Evolutionary conservation across 306 rosid species (phyloP).

Genomic region (Prunus campanulata): DNA sequence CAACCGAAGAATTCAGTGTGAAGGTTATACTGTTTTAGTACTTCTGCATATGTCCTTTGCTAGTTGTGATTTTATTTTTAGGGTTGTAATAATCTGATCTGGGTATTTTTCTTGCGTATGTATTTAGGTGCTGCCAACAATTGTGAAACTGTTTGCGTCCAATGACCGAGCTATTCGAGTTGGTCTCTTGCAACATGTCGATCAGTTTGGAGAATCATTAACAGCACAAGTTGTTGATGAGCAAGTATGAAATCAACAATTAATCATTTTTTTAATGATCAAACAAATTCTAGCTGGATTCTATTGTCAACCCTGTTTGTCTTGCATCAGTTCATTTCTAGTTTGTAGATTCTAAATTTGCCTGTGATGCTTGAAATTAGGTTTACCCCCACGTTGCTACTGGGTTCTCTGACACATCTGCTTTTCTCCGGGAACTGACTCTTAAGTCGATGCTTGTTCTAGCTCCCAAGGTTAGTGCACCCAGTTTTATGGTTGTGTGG

Average conservation of each 20-base stretch:
- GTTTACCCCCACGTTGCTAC: conserved; percentile 94
- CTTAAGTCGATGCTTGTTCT: conserved; percentile 92
- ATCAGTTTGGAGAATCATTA: conserved; percentile 89
- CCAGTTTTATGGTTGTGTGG: conserved; percentile 9
- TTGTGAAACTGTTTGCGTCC: conserved; percentile 88
- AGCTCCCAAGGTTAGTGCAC: conserved; percentile 75
- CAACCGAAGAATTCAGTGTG: conserved; percentile 72
- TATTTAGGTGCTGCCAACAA: conserved; percentile 74
- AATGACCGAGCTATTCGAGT: conserved; percentile 94
- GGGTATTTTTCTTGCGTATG: conserved; percentile 23
- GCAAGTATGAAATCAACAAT: conserved; percentile 51
- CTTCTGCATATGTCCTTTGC: background rate
- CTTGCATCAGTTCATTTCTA: background rate
- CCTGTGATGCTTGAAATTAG: conserved; percentile 46
- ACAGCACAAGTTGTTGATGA: conserved; percentile 89
- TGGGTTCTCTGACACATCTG: conserved; percentile 93
- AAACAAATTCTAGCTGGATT: conserved; percentile 18
- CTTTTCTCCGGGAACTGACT: conserved; percentile 94
- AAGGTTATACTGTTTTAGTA: conserved; percentile 56
- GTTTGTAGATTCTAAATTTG: conserved; percentile 22
- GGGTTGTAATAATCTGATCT: conserved; percentile 18
- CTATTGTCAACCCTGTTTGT: conserved; percentile 6
- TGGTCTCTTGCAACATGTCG: conserved; percentile 91
- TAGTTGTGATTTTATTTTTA: conserved; percentile 2
- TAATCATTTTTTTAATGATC: conserved; percentile 13